Conservation (phyloP, 2,329 filamentous ascomycete genomes). For the Berkeleyomyces rouxiae region DNA sequence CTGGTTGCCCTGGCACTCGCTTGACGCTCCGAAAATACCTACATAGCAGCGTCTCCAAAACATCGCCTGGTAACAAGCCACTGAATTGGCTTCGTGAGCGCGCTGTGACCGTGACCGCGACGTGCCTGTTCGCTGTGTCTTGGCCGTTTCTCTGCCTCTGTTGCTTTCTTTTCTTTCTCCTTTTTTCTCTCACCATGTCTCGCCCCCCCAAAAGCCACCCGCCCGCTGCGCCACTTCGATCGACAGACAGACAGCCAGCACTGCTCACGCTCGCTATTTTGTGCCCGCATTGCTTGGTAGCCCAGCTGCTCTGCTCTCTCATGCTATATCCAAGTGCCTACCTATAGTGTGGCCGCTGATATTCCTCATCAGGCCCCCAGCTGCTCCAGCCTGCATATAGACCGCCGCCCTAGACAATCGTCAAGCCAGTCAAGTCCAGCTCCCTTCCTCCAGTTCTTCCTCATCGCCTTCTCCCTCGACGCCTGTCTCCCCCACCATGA, state of each 20-base stretch:
- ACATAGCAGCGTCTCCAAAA: too few species aligned
- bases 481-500: neutral
- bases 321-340: too few species aligned
- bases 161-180: neutral
- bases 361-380: too few species aligned
- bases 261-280: too few species aligned
- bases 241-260: neutral
- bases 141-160: neutral
- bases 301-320: neutral
- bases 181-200: neutral
- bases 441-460: neutral
- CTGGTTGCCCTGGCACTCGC: neutral
- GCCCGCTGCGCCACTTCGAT: slow-evolving; percentile 1
- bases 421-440: neutral
- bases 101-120: neutral
- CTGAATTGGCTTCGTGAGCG: too few species aligned
- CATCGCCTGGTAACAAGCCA: too few species aligned
- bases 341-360: too few species aligned
- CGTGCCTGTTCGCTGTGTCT: neutral
- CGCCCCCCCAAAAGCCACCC: neutral
- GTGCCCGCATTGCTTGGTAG: neutral
- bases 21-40: neutral
- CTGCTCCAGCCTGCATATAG: too few species aligned
- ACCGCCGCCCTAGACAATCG: neutral
- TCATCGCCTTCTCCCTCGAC: neutral